phyloP scores from a whole-genome alignment of 495 filamentous ascomycete species.

The Aspergillus egyptiacus region DNA sequence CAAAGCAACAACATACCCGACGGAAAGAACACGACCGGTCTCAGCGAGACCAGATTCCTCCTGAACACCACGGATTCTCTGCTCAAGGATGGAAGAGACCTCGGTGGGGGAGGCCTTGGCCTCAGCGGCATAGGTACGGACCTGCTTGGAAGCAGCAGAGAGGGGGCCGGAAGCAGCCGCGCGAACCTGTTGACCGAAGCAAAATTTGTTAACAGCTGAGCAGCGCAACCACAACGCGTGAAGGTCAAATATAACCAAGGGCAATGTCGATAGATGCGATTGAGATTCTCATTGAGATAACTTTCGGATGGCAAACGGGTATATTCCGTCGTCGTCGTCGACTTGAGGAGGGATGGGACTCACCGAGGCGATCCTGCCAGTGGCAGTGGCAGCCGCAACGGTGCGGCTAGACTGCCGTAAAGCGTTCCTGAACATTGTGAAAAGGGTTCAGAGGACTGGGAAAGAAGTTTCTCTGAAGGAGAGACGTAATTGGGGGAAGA shows the following conservation, averaged over 20 bases:
- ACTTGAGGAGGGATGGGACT: constrained; percentile 48
- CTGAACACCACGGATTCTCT: constrained; percentile 94
- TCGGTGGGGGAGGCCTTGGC: constrained; percentile 94
- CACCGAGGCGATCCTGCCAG: constrained; percentile 87
- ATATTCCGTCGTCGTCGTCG: constrained; percentile 20
- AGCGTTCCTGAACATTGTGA: constrained; percentile 95
- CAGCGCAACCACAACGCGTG: constrained; percentile 27
- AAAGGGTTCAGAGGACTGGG: constrained; percentile 46
- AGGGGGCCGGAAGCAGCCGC: constrained; percentile 72
- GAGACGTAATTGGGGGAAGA: constrained; percentile 46
- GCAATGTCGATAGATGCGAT: constrained; percentile 25
- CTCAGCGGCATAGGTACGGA: constrained; percentile 86
- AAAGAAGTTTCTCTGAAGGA: constrained; percentile 45
- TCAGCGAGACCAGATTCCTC: constrained; percentile 95
- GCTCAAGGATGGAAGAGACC: constrained; percentile 98
- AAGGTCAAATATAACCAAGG: constrained; percentile 22
- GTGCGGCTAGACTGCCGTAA: constrained; percentile 90
- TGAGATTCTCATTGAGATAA: constrained; percentile 35
- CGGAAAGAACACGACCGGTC: constrained; percentile 97
- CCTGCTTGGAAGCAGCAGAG: constrained; percentile 67
- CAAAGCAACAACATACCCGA: constrained; percentile 70
- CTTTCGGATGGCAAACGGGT: constrained; percentile 33
- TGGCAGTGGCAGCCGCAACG: constrained; percentile 86
- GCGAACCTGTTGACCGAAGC: constrained; percentile 60
- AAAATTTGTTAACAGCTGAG: constrained; percentile 42